Evolutionary conservation across 768 basidiomycete species (phyloP).

Genomic region (Pholiota microspora): DNA sequence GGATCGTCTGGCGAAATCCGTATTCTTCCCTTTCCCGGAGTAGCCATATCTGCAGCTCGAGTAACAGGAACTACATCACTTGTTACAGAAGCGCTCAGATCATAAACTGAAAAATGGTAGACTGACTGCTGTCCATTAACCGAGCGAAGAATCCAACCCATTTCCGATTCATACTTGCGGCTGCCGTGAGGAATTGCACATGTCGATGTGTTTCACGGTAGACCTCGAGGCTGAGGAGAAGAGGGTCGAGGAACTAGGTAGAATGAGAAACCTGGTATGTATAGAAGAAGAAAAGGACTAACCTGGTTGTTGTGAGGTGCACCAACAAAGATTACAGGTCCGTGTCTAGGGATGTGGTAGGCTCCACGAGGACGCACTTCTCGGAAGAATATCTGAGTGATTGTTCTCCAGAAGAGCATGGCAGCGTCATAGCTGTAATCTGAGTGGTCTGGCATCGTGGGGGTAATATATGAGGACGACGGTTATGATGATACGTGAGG

Average conservation of each 20-base stretch:
- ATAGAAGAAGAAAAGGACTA: slow-evolving; percentile 8
- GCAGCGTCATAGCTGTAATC: slow-evolving; percentile 63
- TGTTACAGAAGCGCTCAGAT: slow-evolving; percentile 8
- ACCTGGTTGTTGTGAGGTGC: slow-evolving; percentile 94
- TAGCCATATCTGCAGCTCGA: slow-evolving; percentile 86
- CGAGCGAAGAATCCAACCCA: slow-evolving; percentile 79
- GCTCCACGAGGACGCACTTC: slow-evolving; percentile 93
- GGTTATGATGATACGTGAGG: not conserved
- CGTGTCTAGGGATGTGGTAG: slow-evolving; percentile 89
- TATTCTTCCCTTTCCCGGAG: slow-evolving; percentile 70
- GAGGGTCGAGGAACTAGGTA: slow-evolving; percentile 84
- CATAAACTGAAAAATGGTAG: not conserved
- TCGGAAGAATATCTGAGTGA: slow-evolving; percentile 94
- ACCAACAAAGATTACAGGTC: slow-evolving; percentile 89
- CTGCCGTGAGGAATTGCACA: slow-evolving; percentile 87
- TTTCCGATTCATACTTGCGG: slow-evolving; percentile 79
- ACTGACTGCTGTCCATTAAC: slow-evolving; percentile 85
- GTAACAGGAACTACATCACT: slow-evolving; percentile 77
- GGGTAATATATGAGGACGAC: not conserved
- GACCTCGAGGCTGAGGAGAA: slow-evolving; percentile 82
- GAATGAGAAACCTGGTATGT: not conserved
- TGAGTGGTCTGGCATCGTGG: slow-evolving; percentile 18
- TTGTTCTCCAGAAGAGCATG: slow-evolving; percentile 79
- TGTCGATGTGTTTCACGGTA: slow-evolving; percentile 78
- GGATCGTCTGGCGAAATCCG: slow-evolving; percentile 74